A percentile compares a stretch with the other conserved stretches of the same genome.
Evolutionary conservation across 2,329 filamentous ascomycete species (phyloP).

Genomic region (Alternaria alternata): DNA sequence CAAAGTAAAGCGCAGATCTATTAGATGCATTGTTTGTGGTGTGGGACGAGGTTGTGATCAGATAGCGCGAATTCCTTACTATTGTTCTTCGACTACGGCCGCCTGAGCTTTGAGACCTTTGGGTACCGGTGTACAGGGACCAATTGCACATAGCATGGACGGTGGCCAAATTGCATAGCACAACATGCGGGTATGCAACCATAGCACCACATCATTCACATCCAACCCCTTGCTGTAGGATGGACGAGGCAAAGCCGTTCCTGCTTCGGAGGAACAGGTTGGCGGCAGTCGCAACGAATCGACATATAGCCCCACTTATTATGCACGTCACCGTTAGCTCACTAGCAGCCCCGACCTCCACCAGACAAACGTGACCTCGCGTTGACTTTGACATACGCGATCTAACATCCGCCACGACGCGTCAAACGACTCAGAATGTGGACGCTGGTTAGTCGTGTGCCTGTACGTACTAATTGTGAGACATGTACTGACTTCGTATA

Average conservation of each 20-base stretch:
- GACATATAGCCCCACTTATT: conserved; percentile 6
- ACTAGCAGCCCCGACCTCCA: not conserved
- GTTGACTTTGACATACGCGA: conserved; percentile 9
- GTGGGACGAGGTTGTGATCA: conserved; percentile 12
- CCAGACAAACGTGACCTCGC: conserved; percentile 27
- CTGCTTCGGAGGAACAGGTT: not conserved
- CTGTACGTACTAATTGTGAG: no score
- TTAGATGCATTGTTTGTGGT: conserved; percentile 21
- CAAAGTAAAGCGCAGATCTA: conserved; percentile 2
- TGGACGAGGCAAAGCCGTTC: not conserved
- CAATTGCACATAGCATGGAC: not conserved
- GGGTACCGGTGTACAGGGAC: conserved; percentile 1
- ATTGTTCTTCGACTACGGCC: conserved; percentile 42
- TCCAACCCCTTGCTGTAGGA: not conserved
- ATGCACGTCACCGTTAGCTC: conserved; percentile 24
- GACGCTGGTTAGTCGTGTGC: conserved; percentile 11
- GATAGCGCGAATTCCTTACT: conserved; percentile 38
- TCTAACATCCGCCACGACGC: conserved; percentile 25
- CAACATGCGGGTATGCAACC: not conserved
- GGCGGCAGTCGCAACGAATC: conserved; percentile 1
- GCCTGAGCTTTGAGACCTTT: conserved; percentile 29
- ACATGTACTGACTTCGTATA: no score
- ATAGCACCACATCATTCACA: not conserved
- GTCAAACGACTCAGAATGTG: conserved; percentile 28
- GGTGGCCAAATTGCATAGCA: not conserved